Conservation (phyloP, 179 eudicot genomes). For the Camellia oleifera region DNA sequence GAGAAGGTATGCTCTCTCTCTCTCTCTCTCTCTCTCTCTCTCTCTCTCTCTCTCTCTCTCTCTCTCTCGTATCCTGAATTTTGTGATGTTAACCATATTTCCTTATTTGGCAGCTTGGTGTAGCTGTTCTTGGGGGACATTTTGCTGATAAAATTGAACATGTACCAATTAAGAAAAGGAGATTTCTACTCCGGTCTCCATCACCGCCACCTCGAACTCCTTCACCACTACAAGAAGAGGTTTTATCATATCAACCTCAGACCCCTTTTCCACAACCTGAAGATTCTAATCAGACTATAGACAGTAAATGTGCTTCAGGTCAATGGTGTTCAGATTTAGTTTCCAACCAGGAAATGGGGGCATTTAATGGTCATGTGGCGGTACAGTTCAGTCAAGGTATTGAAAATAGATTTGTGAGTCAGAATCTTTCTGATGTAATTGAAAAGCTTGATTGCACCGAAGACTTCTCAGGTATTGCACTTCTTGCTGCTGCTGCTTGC, state of each 20-base stretch:
- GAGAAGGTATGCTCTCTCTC: constrained; percentile 36
- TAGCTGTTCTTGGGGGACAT: constrained; percentile 41
- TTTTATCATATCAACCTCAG: constrained; percentile 21
- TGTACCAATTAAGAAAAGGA: constrained; percentile 65
- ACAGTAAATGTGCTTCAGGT: constrained; percentile 23
- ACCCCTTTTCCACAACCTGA: constrained; percentile 29
- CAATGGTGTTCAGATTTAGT: constrained; percentile 16
- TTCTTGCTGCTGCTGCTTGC: constrained; percentile 88
- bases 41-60: background rate
- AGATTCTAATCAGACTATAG: constrained; percentile 26
- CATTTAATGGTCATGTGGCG: constrained; percentile 20
- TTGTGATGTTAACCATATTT: background rate
- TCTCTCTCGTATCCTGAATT: background rate
- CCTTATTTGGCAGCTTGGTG: constrained; percentile 38
- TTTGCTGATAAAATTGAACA: constrained; percentile 39
- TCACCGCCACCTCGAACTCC: constrained; percentile 32
- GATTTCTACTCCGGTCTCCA: constrained; percentile 30
- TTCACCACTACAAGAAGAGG: constrained; percentile 8
- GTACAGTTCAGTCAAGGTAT: constrained; percentile 10
- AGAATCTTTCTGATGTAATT: constrained; percentile 13
- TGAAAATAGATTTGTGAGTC: constrained; percentile 15
- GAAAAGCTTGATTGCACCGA: constrained; percentile 18
- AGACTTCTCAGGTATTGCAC: constrained; percentile 74
- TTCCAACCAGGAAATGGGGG: constrained; percentile 16
- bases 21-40: background rate